Percentiles rank a stretch among this genome's conserved stretches.
phyloP scores from a whole-genome alignment of 106 monocot genomes.

The Acanthochlamys bracteata region DNA sequence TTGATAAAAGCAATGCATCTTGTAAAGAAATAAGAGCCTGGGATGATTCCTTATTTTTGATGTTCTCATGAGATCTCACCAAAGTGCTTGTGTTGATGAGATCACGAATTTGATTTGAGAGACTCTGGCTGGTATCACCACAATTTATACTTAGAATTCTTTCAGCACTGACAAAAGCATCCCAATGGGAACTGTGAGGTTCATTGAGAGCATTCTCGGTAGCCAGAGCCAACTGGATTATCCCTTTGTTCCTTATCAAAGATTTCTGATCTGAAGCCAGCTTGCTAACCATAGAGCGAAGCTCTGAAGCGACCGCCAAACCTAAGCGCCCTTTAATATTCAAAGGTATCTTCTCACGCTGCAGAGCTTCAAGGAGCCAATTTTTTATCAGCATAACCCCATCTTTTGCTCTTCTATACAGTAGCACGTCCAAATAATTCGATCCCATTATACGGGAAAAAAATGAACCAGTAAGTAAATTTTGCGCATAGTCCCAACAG shows the following conservation, averaged over 20 bases:
- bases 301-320: conserved; percentile 37
- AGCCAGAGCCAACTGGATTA: conserved; percentile 73
- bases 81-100: conserved; percentile 63
- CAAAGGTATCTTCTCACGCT: conserved; percentile 53
- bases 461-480: conserved; percentile 49
- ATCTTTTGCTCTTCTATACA: conserved; percentile 71
- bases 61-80: conserved; percentile 17
- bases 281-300: conserved; percentile 41
- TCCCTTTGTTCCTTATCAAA: conserved; percentile 65
- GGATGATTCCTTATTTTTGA: conserved; percentile 9
- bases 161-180: conserved; percentile 89
- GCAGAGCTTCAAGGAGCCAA: conserved; percentile 81
- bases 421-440: conserved; percentile 68
- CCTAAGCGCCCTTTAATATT: conserved; percentile 39
- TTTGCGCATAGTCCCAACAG: conserved; percentile 15
- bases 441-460: conserved; percentile 43
- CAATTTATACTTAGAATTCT: conserved; percentile 60
- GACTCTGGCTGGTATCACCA: conserved; percentile 67
- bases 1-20: conserved; percentile 73
- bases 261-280: conserved; percentile 46
- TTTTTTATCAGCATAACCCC: conserved; percentile 76
- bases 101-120: conserved; percentile 87
- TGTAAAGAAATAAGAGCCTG: conserved; percentile 64
- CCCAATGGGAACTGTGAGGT: conserved; percentile 69
- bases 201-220: conserved; percentile 59